Evolutionary conservation across 2,329 filamentous ascomycete genomes (phyloP).

Genomic region (Colletotrichum trifolii): DNA sequence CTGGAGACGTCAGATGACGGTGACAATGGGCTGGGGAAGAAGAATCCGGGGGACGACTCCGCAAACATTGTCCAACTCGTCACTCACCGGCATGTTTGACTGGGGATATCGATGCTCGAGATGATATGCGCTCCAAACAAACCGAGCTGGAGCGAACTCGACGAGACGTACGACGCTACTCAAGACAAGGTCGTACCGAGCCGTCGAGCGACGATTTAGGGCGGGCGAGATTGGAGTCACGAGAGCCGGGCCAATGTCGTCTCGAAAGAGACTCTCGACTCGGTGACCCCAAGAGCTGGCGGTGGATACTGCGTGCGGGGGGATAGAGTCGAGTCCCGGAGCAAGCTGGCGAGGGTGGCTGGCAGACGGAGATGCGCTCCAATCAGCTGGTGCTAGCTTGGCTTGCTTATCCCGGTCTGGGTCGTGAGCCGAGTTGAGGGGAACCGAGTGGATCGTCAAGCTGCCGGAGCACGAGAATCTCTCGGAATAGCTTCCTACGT

Average conservation of each 20-base stretch:
- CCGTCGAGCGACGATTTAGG: conserved; percentile 1
- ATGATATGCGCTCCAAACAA: conserved; percentile 32
- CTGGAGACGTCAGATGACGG: not conserved
- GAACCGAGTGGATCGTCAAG: conserved; percentile 3
- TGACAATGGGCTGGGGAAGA: not conserved
- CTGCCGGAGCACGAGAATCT: not conserved
- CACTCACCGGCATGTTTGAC: not conserved
- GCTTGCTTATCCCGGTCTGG: conserved; percentile 1
- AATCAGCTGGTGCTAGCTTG: conserved; percentile 16
- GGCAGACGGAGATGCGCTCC: conserved; percentile 24
- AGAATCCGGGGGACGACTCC: not conserved
- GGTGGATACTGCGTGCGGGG: conserved; percentile 29
- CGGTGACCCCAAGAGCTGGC: conserved; percentile 5
- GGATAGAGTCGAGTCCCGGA: conserved; percentile 20
- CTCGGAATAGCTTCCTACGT: not conserved
- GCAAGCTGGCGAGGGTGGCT: not conserved
- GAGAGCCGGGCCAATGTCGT: conserved; percentile 31
- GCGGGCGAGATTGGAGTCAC: not conserved
- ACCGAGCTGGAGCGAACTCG: not conserved
- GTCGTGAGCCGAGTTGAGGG: not conserved
- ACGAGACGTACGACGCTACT: not conserved
- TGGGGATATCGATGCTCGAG: not conserved
- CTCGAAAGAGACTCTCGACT: conserved; percentile 14
- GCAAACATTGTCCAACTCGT: not conserved
- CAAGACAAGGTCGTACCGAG: conserved; percentile 19